Evolutionary conservation across 139 green algal genomes (phyloP).

Genomic region (Chlamydomonas applanata): DNA sequence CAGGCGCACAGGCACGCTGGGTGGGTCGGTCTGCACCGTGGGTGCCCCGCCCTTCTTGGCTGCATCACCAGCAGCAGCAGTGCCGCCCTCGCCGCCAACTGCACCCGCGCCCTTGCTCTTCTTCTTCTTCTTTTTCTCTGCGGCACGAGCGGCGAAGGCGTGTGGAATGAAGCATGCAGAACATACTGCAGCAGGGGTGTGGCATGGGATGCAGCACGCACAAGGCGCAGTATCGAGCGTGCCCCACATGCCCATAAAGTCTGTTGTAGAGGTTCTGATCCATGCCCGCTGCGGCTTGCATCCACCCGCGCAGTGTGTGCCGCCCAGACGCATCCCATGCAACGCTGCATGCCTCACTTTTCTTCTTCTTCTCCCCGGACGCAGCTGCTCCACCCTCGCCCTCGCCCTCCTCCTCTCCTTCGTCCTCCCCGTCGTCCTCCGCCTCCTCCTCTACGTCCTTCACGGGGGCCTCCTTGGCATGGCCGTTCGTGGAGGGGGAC

Average conservation of each 20-base stretch:
- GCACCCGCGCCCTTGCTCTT: neutral
- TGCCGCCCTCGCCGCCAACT: neutral
- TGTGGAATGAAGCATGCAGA: no score
- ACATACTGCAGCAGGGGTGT: no score
- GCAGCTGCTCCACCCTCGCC: neutral
- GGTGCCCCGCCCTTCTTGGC: slow-evolving; percentile 13
- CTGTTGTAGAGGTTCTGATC: no score
- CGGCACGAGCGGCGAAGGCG: neutral
- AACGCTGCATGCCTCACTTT: neutral
- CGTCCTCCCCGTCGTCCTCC: slow-evolving; percentile 4
- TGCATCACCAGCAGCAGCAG: neutral
- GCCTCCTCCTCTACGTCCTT: neutral
- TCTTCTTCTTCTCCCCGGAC: slow-evolving; percentile 13
- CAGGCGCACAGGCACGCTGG: slow-evolving; percentile 80
- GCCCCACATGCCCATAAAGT: neutral
- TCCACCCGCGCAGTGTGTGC: neutral
- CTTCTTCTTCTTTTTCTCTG: slow-evolving; percentile 16
- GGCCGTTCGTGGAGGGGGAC: no score
- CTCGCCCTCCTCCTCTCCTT: neutral
- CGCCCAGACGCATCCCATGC: neutral
- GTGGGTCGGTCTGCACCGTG: slow-evolving; percentile 82
- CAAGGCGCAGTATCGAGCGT: neutral
- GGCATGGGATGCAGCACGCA: neutral
- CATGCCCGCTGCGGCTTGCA: neutral
- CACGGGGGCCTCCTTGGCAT: no score